Conservation (phyloP, 2,329 filamentous ascomycete species). For the Fusarium bulbicola region DNA sequence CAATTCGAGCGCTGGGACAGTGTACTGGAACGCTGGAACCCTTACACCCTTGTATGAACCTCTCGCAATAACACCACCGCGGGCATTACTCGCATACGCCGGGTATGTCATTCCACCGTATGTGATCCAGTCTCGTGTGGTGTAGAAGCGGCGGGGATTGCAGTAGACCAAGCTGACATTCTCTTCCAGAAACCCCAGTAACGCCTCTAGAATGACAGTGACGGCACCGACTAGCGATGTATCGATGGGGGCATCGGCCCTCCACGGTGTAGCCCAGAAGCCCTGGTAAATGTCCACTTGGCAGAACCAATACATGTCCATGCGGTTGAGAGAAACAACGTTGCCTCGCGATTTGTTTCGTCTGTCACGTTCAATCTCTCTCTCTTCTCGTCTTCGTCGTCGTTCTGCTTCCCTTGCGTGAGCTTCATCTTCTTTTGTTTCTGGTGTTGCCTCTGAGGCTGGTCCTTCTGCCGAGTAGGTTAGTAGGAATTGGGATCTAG, state of each 20-base stretch:
- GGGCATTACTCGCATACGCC: background rate
- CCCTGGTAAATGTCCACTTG: background rate
- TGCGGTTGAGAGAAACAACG: background rate
- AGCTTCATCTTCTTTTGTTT: background rate
- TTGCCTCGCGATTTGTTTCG: background rate
- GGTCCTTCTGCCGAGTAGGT: fast-evolving
- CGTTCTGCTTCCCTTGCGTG: background rate
- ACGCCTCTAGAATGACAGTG: background rate
- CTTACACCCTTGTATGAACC: background rate
- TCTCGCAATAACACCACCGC: background rate
- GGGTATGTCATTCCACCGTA: background rate
- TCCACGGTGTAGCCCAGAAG: background rate
- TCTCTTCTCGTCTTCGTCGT: background rate
- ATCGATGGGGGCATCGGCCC: background rate
- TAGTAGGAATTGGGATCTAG: background rate
- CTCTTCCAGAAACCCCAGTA: background rate
- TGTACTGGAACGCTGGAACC: background rate
- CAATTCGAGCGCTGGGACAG: background rate
- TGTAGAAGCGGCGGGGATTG: fast-evolving
- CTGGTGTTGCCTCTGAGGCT: background rate
- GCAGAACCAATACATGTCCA: background rate
- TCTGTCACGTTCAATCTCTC: background rate
- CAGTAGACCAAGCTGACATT: background rate
- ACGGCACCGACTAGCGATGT: background rate
- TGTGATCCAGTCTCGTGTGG: background rate